phyloP scores from a whole-genome alignment of 768 basidiomycete species.

The Kockovaella imperatae region DNA sequence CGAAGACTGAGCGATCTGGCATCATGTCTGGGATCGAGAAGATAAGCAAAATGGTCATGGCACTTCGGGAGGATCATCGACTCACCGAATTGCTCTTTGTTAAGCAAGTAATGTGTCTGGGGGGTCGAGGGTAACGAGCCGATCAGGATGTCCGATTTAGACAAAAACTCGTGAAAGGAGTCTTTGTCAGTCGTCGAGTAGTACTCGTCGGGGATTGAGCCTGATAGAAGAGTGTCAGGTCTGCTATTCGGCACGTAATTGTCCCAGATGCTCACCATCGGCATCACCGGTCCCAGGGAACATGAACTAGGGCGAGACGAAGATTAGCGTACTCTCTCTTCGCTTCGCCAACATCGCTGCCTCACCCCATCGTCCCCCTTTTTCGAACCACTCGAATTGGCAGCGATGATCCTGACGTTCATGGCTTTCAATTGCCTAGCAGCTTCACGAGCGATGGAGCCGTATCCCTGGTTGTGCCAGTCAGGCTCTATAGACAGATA shows the following conservation, averaged over 20 bases:
- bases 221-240: conserved; percentile 10
- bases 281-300: conserved; percentile 42
- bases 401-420: conserved; percentile 39
- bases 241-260: not conserved
- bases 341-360: not conserved
- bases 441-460: conserved; percentile 42
- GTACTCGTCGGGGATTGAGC: conserved; percentile 33
- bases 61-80: not conserved
- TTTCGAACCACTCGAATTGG: conserved; percentile 37
- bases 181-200: conserved; percentile 33
- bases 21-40: conserved; percentile 13
- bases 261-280: conserved; percentile 27
- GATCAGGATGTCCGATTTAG: conserved; percentile 38
- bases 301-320: conserved; percentile 22
- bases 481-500: not conserved
- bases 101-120: conserved; percentile 28
- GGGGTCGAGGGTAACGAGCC: conserved; percentile 41
- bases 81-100: conserved; percentile 34
- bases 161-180: conserved; percentile 39
- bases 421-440: conserved; percentile 40
- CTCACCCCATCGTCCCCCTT: conserved; percentile 38
- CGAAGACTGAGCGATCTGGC: conserved; percentile 40
- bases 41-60: too few relatives aligned
- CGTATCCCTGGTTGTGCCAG: conserved; percentile 30
- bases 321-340: not conserved